Percentiles rank a stretch among this genome's conserved stretches.
These are phyloP conservation scores for Acanthamoeba culbertsoni DNA, from an alignment of 208 protist species.

Conservation along the genomic window DNA sequence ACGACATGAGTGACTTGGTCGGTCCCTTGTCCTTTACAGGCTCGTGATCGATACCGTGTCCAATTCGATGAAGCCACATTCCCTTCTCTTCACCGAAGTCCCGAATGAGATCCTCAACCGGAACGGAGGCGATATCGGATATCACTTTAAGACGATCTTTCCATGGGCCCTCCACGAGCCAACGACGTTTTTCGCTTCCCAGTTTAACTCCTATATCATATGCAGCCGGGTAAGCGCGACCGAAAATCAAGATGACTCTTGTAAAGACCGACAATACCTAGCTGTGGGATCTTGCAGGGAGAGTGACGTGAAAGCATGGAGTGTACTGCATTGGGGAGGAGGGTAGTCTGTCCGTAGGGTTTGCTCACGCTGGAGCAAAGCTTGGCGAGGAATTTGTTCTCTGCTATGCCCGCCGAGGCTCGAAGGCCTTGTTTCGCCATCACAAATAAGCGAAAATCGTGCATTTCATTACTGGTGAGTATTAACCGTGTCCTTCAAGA, in stretches of 20 bases:
- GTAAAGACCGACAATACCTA: background rate
- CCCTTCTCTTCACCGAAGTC: background rate
- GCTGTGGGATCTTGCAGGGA: background rate
- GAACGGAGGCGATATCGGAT: background rate
- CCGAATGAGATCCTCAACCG: background rate
- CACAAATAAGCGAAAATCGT: background rate
- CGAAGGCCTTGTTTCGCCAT: background rate
- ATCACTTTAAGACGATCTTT: background rate
- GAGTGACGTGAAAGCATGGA: background rate
- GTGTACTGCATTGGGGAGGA: background rate
- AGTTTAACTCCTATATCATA: background rate
- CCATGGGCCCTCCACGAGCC: background rate
- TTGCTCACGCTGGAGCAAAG: background rate
- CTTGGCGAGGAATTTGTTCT: slow-evolving; percentile 11
- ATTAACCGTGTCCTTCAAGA: too few relatives aligned
- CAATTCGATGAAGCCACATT: background rate
- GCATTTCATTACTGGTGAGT: too few relatives aligned
- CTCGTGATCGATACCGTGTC: background rate
- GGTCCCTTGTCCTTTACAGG: slow-evolving; percentile 16
- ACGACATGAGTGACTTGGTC: background rate
- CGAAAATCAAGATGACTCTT: too few relatives aligned
- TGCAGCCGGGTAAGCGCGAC: too few relatives aligned
- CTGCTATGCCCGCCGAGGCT: background rate
- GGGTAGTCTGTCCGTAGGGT: background rate
- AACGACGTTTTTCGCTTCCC: background rate